Evolutionary conservation across 1,139 yeast genomes (phyloP).

Genomic region (Magnusiomyces suaveolens): DNA sequence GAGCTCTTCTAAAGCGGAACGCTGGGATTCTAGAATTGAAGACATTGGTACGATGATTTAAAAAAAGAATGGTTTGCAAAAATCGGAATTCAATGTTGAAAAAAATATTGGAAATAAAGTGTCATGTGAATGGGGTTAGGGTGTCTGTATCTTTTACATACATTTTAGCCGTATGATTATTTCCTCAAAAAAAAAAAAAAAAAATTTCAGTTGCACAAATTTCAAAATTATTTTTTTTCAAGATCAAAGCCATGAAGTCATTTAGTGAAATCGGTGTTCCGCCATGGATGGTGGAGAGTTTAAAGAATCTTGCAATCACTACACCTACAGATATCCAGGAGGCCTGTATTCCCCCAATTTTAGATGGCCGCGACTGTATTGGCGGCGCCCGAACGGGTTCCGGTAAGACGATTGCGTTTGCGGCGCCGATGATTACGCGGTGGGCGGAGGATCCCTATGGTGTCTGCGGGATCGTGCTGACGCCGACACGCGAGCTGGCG

Average conservation of each 20-base stretch:
- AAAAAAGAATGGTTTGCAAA: conserved; percentile 38
- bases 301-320: conserved; percentile 68
- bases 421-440: conserved; percentile 84
- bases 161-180: no score
- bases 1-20: conserved; percentile 42
- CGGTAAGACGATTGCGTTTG: conserved; percentile 96
- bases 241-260: conserved; percentile 17
- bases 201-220: no score
- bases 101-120: conserved; percentile 7
- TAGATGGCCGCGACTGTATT: conserved; percentile 79
- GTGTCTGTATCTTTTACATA: background rate
- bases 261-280: conserved; percentile 69
- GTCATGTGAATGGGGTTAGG: background rate
- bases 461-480: conserved; percentile 74
- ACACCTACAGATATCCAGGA: conserved; percentile 80
- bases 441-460: conserved; percentile 97
- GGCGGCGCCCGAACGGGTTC: conserved; percentile 99
- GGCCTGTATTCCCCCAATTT: conserved; percentile 80
- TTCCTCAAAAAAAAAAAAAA: background rate
- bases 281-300: conserved; percentile 76
- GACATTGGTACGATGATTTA: conserved; percentile 8
- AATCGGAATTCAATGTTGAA: conserved; percentile 46
- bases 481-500: conserved; percentile 94
- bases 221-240: conserved; percentile 7
- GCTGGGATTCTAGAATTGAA: conserved; percentile 30